Evolutionary conservation across 257 asterid species (phyloP).

Genomic region (Prunella vulgaris): DNA sequence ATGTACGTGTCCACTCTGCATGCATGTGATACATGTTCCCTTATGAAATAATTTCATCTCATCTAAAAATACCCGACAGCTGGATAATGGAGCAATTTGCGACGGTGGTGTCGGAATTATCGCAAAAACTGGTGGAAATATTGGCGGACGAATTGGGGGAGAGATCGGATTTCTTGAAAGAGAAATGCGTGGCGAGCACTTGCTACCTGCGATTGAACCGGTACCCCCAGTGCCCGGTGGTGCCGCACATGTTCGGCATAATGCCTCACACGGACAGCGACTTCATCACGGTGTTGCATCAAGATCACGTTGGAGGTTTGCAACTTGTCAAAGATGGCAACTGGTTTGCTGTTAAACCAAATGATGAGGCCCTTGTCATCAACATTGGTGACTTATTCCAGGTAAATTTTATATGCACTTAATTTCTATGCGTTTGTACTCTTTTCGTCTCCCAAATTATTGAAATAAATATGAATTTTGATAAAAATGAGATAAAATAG

Average conservation of each 20-base stretch:
- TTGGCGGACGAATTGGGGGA: conserved; percentile 63
- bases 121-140: conserved; percentile 53
- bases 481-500: no score
- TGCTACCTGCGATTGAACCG: conserved; percentile 84
- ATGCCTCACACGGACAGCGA: conserved; percentile 97
- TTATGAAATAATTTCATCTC: no score
- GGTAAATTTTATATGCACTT: no score
- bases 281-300: conserved; percentile 77
- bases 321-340: conserved; percentile 76
- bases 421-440: no score
- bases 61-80: no score
- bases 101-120: conserved; percentile 45
- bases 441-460: no score
- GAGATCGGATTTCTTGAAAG: conserved; percentile 45
- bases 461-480: no score
- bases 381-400: conserved; percentile 86
- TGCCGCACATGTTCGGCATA: conserved; percentile 61
- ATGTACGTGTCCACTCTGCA: background rate
- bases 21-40: conserved; percentile 8
- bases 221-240: conserved; percentile 61
- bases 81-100: conserved; percentile 70
- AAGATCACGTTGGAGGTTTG: conserved; percentile 80
- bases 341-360: conserved; percentile 93
- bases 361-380: conserved; percentile 65
- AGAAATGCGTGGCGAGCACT: conserved; percentile 59